A percentile compares a stretch with the other conserved stretches of the same genome.
Conservation (phyloP, 2,329 filamentous ascomycete genomes). For the Trichothecium sympodiale region DNA sequence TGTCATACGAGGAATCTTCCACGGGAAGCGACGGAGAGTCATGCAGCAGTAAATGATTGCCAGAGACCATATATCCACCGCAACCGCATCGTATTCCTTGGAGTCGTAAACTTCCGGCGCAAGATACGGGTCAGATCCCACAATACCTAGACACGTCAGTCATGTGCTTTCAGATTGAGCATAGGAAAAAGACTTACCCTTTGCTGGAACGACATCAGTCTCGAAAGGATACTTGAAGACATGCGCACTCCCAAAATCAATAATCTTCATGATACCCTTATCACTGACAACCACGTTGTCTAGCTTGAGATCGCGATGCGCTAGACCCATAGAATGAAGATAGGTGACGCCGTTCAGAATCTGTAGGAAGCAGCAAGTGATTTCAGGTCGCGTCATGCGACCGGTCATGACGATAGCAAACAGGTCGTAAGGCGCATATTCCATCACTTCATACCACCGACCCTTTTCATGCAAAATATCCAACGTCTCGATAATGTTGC, state of each 20-base stretch:
- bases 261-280: constrained; percentile 97
- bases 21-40: constrained; percentile 88
- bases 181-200: constrained; percentile 16
- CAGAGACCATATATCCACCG: constrained; percentile 94
- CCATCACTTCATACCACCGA: constrained; percentile 98
- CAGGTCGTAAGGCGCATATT: constrained; percentile 90
- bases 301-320: constrained; percentile 89
- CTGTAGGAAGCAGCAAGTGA: constrained; percentile 85
- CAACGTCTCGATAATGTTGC: constrained; percentile 95
- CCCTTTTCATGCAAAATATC: constrained; percentile 92
- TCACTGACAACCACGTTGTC: constrained; percentile 98
- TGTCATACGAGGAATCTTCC: constrained; percentile 85
- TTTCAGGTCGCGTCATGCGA: constrained; percentile 86
- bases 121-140: constrained; percentile 87
- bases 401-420: constrained; percentile 99
- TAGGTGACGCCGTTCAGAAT: constrained; percentile 93
- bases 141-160: constrained; percentile 33
- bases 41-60: constrained; percentile 99
- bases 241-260: constrained; percentile 95
- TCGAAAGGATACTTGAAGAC: constrained; percentile 98
- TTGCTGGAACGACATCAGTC: constrained; percentile 40
- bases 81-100: constrained; percentile 84
- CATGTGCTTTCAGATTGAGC: background rate
- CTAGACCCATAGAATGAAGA: constrained; percentile 86
- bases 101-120: constrained; percentile 95